Base-by-base conservation (phyloP, 768 basidiomycete genomes). In the Piloderma croceum region DNA sequence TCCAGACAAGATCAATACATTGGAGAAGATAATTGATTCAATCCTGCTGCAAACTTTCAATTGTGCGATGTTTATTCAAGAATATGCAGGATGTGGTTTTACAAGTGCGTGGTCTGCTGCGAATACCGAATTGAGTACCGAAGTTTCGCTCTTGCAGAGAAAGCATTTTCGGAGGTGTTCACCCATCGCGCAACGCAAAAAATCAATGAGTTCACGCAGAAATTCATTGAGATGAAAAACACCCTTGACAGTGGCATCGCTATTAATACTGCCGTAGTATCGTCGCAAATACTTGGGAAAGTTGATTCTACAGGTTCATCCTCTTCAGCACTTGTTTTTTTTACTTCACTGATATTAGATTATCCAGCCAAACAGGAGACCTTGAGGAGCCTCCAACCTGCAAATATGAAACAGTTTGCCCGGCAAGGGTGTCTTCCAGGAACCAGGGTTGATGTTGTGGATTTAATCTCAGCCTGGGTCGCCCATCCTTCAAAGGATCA, bases 11-110 rank as follows among this genome's bases (percentile, higher is more conserved):
- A 52, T 63, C 25, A 48, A 46, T 12, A 13, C 24, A 2, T 50
- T 63, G 3, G 54, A 61, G 27, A 40, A 41, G 22, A 59, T 44
- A 11, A 55, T 61, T 32, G 46, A 48, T 7, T 43, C 36, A 1
- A 34, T 61, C 20, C 31, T 63, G 3, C 45, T 46, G 2, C 60
- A 63, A 27, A 61, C 60, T 2, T 47, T 62, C 3, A 61, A 61
- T 43, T 61, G 60, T 10, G 53, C 39, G 23, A 48, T 61, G 48
- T 61, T 61, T 36, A 42, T 61, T 34, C 61, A 51, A 10, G 61
- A 61, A 39, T 61, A 51, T 31, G 49, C 49, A 34, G 60, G 60
- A 0, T 38, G 51, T 38, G 61, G 60, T n/a, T 61, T 61, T 21
- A 48, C 50, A 45, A 36, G 60, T 63, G 45, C 13, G 33, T 19